phyloP scores from a whole-genome alignment of 257 asterid species.

The Solanum appendiculatum region DNA sequence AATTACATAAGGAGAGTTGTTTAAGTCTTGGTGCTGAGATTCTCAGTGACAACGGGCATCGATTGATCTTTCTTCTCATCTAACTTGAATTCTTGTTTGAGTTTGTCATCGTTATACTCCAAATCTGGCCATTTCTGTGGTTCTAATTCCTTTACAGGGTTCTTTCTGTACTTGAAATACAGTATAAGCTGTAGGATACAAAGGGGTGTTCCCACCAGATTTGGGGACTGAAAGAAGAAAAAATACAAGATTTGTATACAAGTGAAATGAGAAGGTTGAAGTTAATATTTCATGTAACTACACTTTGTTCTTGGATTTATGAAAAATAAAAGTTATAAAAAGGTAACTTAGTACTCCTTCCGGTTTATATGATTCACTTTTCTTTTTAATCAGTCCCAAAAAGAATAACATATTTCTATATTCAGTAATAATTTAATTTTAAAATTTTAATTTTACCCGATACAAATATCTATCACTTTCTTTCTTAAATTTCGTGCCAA shows the following conservation, averaged over 20 bases:
- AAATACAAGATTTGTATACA: not conserved
- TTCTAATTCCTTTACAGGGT: slow-evolving; percentile 2
- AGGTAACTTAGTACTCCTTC: not conserved
- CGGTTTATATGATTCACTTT: not conserved
- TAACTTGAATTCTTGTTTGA: not conserved
- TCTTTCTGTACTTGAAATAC: slow-evolving; percentile 54
- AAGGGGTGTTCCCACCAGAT: slow-evolving; percentile 62
- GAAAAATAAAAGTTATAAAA: not conserved
- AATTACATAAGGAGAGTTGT: not conserved
- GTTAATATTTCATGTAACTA: not conserved
- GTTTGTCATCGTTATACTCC: not conserved
- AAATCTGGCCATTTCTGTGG: slow-evolving; percentile 35
- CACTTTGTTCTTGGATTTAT: not conserved
- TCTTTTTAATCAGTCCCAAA: rapidly evolving
- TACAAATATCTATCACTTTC: too few species aligned
- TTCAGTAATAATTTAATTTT: too few species aligned
- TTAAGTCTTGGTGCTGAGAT: not conserved
- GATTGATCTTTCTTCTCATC: not conserved
- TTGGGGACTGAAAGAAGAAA: slow-evolving; percentile 44
- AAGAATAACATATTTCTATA: too few species aligned
- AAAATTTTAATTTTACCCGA: too few species aligned
- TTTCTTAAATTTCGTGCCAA: too few species aligned
- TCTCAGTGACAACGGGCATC: not conserved
- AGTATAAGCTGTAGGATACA: slow-evolving; percentile 63
- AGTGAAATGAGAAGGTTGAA: not conserved